These are phyloP conservation scores for Canavalia ensiformis DNA, from an alignment of 306 rosid genomes.

Conservation along the genomic window DNA sequence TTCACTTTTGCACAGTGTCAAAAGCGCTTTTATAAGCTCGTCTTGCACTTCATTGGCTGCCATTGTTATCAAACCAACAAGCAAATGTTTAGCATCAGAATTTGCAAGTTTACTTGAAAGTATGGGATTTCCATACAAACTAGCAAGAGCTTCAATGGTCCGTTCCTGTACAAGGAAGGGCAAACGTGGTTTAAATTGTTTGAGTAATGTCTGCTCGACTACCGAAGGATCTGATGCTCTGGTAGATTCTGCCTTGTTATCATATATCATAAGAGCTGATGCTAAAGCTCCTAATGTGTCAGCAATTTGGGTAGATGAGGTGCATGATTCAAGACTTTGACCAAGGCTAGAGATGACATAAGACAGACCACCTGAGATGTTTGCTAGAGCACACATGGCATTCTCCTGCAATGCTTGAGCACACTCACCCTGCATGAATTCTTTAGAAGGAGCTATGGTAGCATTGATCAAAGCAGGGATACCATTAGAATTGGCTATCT, in stretches of 20 bases:
- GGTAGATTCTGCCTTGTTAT: slow-evolving; percentile 82
- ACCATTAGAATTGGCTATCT: slow-evolving; percentile 89
- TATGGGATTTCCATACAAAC: slow-evolving; percentile 86
- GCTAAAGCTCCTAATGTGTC: slow-evolving; percentile 98
- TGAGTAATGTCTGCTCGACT: slow-evolving; percentile 86
- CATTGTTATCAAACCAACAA: slow-evolving; percentile 98
- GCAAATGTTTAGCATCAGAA: slow-evolving; percentile 91
- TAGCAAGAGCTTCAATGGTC: slow-evolving; percentile 97
- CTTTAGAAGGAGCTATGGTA: slow-evolving; percentile 99
- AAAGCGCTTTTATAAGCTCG: slow-evolving; percentile 86
- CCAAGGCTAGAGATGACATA: slow-evolving; percentile 96
- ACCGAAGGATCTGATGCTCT: slow-evolving; percentile 83
- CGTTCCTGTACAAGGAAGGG: slow-evolving; percentile 95
- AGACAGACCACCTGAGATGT: slow-evolving; percentile 98
- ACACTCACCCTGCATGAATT: slow-evolving; percentile 96
- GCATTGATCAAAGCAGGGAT: slow-evolving; percentile 97
- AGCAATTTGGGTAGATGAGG: slow-evolving; percentile 85
- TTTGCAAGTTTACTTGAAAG: slow-evolving; percentile 78
- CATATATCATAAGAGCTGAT: slow-evolving; percentile 98
- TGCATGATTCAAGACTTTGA: slow-evolving; percentile 98
- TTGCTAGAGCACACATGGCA: slow-evolving; percentile 99
- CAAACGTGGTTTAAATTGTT: slow-evolving; percentile 75
- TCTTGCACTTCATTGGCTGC: slow-evolving; percentile 91
- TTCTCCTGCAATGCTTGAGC: slow-evolving; percentile 99
- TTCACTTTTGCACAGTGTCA: slow-evolving; percentile 82